phyloP scores from a whole-genome alignment of 2,329 filamentous ascomycete genomes.

The Ophiostoma perfectum region DNA sequence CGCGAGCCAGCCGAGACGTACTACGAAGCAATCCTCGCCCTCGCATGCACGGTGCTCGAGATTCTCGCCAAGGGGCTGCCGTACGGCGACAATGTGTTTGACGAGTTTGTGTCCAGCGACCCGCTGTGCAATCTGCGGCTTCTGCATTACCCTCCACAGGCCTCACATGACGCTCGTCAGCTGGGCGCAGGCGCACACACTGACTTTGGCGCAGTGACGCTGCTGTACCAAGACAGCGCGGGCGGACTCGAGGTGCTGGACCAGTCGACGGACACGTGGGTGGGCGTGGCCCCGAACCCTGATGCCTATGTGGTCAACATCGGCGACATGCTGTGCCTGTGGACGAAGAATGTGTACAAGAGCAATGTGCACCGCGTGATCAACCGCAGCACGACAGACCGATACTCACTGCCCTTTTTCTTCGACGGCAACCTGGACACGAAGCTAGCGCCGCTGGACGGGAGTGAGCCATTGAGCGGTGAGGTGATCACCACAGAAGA shows the following conservation, averaged over 20 bases:
- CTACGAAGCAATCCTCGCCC: slow-evolving; percentile 36
- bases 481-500: slow-evolving; percentile 32
- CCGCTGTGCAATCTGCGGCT: slow-evolving; percentile 42
- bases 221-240: slow-evolving; percentile 48
- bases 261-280: slow-evolving; percentile 40
- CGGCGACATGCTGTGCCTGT: slow-evolving; percentile 45
- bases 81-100: slow-evolving; percentile 39
- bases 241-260: slow-evolving; percentile 50
- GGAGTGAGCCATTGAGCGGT: slow-evolving; percentile 28
- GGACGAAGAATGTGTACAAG: slow-evolving; percentile 50
- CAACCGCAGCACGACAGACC: slow-evolving; percentile 43
- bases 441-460: slow-evolving; percentile 33
- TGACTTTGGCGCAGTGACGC: slow-evolving; percentile 51
- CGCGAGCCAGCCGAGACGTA: slow-evolving; percentile 38
- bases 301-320: slow-evolving; percentile 38
- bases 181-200: slow-evolving; percentile 46
- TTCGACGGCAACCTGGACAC: slow-evolving; percentile 49
- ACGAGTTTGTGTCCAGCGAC: slow-evolving; percentile 39
- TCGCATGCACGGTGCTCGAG: slow-evolving; percentile 39
- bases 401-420: slow-evolving; percentile 55
- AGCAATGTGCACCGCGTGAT: slow-evolving; percentile 52
- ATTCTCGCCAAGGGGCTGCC: slow-evolving; percentile 41
- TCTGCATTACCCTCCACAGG: slow-evolving; percentile 44
- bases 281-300: slow-evolving; percentile 39
- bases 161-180: slow-evolving; percentile 32